phyloP scores from a whole-genome alignment of 164 flowering plant species.

The Platanus orientalis region DNA sequence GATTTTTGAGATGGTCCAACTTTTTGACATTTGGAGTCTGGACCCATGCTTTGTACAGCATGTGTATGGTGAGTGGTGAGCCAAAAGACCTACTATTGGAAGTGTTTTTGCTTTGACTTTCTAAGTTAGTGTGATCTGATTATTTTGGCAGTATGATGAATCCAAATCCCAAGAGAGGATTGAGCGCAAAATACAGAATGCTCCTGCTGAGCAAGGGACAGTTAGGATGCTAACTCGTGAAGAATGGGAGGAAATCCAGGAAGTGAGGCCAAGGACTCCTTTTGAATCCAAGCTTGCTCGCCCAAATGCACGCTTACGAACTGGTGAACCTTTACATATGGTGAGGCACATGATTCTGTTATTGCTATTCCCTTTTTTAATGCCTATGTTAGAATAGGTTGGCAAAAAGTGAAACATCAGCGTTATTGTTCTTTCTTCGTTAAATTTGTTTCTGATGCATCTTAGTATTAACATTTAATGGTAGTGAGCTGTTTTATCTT shows the following conservation, averaged over 20 bases:
- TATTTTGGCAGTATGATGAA: slow-evolving; percentile 57
- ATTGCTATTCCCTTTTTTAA: background rate
- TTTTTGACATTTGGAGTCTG: background rate
- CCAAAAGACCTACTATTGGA: background rate
- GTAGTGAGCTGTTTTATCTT: too few species aligned
- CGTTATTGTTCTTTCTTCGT: too few species aligned
- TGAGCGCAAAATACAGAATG: slow-evolving; percentile 74
- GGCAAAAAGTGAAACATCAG: too few species aligned
- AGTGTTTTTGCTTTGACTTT: background rate
- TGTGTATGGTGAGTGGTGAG: too few species aligned
- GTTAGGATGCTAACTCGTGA: slow-evolving; percentile 90
- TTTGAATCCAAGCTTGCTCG: slow-evolving; percentile 94
- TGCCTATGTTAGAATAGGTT: background rate
- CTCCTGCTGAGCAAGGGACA: slow-evolving; percentile 76
- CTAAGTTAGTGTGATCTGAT: background rate
- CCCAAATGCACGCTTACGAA: slow-evolving; percentile 74
- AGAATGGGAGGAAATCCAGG: slow-evolving; percentile 81
- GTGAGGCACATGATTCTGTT: slow-evolving; percentile 26
- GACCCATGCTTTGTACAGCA: background rate
- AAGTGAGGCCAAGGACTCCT: slow-evolving; percentile 87
- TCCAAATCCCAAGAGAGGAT: slow-evolving; percentile 67
- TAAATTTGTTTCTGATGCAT: too few species aligned
- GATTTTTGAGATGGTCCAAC: background rate
- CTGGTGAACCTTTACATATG: slow-evolving; percentile 60
- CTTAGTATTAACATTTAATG: too few species aligned